These are phyloP conservation scores for Pseudogymnoascus pannorum DNA, from an alignment of 2,329 filamentous ascomycete genomes.

Conservation along the genomic window DNA sequence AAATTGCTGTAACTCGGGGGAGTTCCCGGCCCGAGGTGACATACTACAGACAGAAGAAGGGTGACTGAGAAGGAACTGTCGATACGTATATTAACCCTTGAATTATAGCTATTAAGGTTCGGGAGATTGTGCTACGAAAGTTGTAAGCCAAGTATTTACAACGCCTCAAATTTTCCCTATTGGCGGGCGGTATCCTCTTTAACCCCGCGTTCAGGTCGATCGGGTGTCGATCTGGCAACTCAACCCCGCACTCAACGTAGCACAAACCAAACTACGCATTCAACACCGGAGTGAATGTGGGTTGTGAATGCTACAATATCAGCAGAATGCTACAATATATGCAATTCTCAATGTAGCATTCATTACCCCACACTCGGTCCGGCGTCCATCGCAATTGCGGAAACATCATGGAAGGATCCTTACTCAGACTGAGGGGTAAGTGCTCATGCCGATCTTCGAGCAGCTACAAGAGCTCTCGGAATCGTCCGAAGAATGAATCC, in stretches of 20 bases:
- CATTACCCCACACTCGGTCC: not conserved
- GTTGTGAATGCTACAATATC: too few species aligned
- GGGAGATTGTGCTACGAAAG: constrained; percentile 2
- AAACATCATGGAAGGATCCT: not conserved
- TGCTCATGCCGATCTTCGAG: not conserved
- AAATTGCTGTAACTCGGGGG: not conserved
- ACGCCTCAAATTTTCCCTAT: not conserved
- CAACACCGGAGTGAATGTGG: too few species aligned
- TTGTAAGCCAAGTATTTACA: not conserved
- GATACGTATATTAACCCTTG: not conserved
- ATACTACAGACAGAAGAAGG: not conserved
- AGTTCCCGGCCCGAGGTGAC: not conserved
- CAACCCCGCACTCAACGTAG: not conserved
- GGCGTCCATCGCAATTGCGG: not conserved
- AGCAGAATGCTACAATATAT: too few species aligned
- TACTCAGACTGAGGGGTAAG: not conserved
- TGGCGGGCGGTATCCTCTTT: not conserved
- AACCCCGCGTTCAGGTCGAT: not conserved
- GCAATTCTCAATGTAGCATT: constrained; percentile 4
- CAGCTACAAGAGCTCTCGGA: not conserved
- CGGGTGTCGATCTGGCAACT: not conserved
- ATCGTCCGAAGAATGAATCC: not conserved
- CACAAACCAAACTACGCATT: not conserved
- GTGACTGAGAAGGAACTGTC: not conserved
- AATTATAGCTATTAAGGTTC: not conserved